phyloP scores from a whole-genome alignment of 768 basidiomycete species.

The Naganishia randhawae region DNA sequence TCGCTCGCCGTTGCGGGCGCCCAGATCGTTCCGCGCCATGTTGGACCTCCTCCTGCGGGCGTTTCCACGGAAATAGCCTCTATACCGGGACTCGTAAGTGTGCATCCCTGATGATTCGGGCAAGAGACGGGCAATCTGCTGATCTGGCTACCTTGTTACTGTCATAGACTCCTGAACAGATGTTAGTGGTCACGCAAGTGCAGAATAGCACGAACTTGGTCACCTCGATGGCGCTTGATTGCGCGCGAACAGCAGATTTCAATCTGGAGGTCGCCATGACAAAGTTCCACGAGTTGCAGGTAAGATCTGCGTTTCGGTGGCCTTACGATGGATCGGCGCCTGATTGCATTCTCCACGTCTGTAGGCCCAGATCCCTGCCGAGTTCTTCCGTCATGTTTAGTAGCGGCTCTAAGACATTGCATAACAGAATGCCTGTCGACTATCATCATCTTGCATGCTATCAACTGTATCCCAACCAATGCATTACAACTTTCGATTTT shows the following conservation, averaged over 20 bases:
- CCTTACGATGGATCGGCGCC: background rate
- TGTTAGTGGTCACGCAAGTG: slow-evolving; percentile 63
- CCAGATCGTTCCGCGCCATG: slow-evolving; percentile 40
- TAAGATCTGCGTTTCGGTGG: slow-evolving; percentile 24
- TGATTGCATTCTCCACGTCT: background rate
- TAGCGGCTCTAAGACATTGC: background rate
- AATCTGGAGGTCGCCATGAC: slow-evolving; percentile 70
- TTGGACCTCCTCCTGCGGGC: slow-evolving; percentile 24
- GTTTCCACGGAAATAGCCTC: slow-evolving; percentile 58
- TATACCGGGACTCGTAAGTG: slow-evolving; percentile 58
- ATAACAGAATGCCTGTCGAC: background rate
- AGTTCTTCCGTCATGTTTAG: slow-evolving; percentile 1
- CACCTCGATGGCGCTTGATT: slow-evolving; percentile 73
- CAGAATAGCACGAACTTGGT: slow-evolving; percentile 73
- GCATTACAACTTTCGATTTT: slow-evolving; percentile 24
- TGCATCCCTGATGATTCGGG: no score
- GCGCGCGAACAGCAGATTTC: slow-evolving; percentile 80
- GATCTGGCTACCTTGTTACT: slow-evolving; percentile 32
- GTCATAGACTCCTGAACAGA: slow-evolving; percentile 68
- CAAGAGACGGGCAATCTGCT: background rate
- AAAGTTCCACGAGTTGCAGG: slow-evolving; percentile 76
- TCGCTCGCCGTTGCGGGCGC: slow-evolving; percentile 45
- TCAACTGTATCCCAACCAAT: slow-evolving; percentile 18
- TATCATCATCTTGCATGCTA: background rate
- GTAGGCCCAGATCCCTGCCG: slow-evolving; percentile 11